phyloP scores from a whole-genome alignment of 371 early-diverging fungal genomes.

The Mortierella sp. region DNA sequence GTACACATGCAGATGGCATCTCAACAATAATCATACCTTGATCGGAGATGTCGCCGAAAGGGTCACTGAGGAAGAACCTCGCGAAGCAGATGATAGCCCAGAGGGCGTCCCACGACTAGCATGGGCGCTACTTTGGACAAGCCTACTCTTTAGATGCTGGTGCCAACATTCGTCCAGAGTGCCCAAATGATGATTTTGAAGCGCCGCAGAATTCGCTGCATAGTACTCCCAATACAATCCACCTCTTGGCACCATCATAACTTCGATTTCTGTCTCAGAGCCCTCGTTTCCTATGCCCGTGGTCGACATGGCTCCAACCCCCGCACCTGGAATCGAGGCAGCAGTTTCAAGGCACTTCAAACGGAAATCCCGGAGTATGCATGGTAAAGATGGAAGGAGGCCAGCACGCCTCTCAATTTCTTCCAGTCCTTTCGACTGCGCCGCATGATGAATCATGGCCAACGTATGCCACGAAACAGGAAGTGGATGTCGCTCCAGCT shows the following conservation, averaged over 20 bases:
- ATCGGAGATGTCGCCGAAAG: conserved; percentile 6
- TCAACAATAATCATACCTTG: conserved; percentile 16
- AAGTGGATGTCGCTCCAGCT: conserved; percentile 32
- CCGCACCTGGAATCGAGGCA: neutral
- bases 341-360: conserved; percentile 22
- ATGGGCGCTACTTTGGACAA: neutral
- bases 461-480: conserved; percentile 41
- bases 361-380: conserved; percentile 22
- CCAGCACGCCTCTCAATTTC: conserved; percentile 28
- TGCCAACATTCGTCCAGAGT: conserved; percentile 43
- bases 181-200: conserved; percentile 31
- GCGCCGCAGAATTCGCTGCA: conserved; percentile 30
- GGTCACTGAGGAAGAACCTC: neutral
- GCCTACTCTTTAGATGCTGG: conserved; percentile 15
- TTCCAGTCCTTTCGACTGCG: conserved; percentile 22
- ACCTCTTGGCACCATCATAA: conserved; percentile 19
- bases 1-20: neutral
- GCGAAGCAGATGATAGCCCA: neutral
- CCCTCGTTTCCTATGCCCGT: neutral
- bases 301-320: neutral
- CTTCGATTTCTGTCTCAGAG: neutral
- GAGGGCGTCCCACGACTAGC: neutral
- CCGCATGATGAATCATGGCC: conserved; percentile 33
- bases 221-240: conserved; percentile 42
- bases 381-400: neutral